Evolutionary conservation across 345 rosid species (phyloP).

Genomic region (Garcia nutans): DNA sequence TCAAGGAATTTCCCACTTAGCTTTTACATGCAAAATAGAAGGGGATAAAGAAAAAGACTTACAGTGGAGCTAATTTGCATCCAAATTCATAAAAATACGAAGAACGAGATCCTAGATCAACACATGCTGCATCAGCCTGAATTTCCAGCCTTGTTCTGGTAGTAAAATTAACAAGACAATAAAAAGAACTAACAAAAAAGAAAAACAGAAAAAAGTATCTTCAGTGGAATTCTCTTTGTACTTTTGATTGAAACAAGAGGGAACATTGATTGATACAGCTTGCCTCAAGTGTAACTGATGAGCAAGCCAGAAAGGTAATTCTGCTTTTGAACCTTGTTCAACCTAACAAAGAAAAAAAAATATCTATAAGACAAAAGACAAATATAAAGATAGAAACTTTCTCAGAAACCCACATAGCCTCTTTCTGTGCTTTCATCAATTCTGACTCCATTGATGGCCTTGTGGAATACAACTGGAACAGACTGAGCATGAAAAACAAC

Average conservation of each 20-base stretch:
- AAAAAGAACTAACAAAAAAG: neutral
- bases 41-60: slow-evolving; percentile 32
- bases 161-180: neutral
- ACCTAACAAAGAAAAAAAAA: slow-evolving; percentile 38
- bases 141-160: slow-evolving; percentile 76
- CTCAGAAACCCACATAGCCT: slow-evolving; percentile 45
- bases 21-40: neutral
- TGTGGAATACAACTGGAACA: slow-evolving; percentile 57
- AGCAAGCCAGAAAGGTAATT: slow-evolving; percentile 87
- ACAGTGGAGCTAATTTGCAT: slow-evolving; percentile 81
- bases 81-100: slow-evolving; percentile 81
- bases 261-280: slow-evolving; percentile 57
- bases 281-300: slow-evolving; percentile 65
- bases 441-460: slow-evolving; percentile 65
- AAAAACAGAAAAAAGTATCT: neutral
- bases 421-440: slow-evolving; percentile 74
- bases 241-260: slow-evolving; percentile 75
- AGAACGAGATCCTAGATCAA: slow-evolving; percentile 76
- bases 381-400: neutral
- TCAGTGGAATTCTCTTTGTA: neutral
- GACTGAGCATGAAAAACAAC: slow-evolving; percentile 30
- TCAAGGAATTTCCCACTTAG: neutral
- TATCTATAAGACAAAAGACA: too few species aligned
- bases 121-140: slow-evolving; percentile 86
- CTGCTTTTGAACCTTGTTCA: slow-evolving; percentile 72